These are phyloP conservation scores for Hsuehochloa calcarea DNA, from an alignment of 176 grass and related monocot genomes.

Conservation along the genomic window DNA sequence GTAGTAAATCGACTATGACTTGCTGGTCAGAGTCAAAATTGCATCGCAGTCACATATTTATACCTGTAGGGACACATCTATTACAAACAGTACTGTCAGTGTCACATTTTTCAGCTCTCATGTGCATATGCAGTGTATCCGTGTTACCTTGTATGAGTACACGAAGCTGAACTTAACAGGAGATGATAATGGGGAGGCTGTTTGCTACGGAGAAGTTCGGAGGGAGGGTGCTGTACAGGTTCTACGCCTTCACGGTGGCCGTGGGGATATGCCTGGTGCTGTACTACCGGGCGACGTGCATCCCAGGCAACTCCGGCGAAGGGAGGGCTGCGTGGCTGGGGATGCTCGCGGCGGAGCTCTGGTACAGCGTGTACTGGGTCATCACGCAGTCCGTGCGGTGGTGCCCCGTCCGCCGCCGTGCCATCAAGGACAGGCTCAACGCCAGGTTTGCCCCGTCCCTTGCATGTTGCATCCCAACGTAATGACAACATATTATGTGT, in stretches of 20 bases:
- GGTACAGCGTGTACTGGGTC: constrained; percentile 73
- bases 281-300: constrained; percentile 37
- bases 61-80: not conserved
- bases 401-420: constrained; percentile 47
- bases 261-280: constrained; percentile 52
- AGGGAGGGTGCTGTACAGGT: constrained; percentile 38
- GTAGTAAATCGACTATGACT: not conserved
- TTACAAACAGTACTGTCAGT: not conserved
- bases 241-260: constrained; percentile 47
- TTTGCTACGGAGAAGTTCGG: constrained; percentile 49
- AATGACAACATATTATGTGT: not conserved
- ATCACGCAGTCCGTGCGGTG: constrained; percentile 67
- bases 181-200: constrained; percentile 28
- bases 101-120: not conserved
- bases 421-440: constrained; percentile 57
- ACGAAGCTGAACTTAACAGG: not conserved
- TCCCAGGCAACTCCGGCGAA: constrained; percentile 26
- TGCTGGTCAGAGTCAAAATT: not conserved
- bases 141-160: not conserved
- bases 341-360: constrained; percentile 62
- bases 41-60: not conserved
- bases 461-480: not conserved
- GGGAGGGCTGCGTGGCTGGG: constrained; percentile 51
- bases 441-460: constrained; percentile 40
- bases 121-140: not conserved